These are phyloP conservation scores for Dioscorea dumetorum DNA, from an alignment of 106 monocot genomes.

Conservation along the genomic window DNA sequence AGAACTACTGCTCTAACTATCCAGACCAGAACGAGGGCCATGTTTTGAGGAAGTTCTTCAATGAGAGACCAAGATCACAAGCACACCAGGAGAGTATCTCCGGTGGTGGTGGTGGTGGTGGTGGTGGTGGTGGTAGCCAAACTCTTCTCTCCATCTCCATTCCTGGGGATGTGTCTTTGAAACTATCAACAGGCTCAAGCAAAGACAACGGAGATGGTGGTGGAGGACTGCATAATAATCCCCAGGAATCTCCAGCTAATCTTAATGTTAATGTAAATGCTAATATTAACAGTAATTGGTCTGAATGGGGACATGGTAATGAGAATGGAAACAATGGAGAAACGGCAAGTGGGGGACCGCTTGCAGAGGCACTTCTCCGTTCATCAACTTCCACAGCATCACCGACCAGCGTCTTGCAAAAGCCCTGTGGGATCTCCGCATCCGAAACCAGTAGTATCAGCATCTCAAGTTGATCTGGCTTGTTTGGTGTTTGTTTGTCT, in stretches of 20 bases:
- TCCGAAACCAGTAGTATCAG: constrained; percentile 30
- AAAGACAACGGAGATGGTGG: background rate
- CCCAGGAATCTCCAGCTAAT: background rate
- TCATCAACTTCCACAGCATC: constrained; percentile 19
- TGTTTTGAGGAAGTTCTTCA: constrained; percentile 28
- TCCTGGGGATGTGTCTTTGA: constrained; percentile 28
- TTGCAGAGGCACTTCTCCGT: constrained; percentile 29
- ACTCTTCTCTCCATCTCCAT: constrained; percentile 16
- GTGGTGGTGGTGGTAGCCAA: background rate
- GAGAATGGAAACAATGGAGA: constrained; percentile 8
- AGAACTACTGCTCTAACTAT: background rate
- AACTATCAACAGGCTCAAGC: constrained; percentile 15
- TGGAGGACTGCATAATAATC: background rate
- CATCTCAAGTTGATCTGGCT: background rate
- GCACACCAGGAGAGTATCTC: background rate
- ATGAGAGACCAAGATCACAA: constrained; percentile 25
- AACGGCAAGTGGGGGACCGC: constrained; percentile 26
- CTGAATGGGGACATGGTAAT: constrained; percentile 8
- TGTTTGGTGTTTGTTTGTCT: background rate
- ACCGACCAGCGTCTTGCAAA: constrained; percentile 20
- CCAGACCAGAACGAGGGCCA: background rate
- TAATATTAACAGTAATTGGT: background rate
- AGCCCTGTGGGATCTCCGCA: constrained; percentile 13
- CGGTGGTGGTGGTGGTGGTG: background rate
- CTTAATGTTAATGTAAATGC: background rate